Evolutionary conservation across 352 stramenopile genomes (phyloP), one percentile per base, ranked within the genome.

Genomic region (Globisporangium sylvaticum): DNA sequence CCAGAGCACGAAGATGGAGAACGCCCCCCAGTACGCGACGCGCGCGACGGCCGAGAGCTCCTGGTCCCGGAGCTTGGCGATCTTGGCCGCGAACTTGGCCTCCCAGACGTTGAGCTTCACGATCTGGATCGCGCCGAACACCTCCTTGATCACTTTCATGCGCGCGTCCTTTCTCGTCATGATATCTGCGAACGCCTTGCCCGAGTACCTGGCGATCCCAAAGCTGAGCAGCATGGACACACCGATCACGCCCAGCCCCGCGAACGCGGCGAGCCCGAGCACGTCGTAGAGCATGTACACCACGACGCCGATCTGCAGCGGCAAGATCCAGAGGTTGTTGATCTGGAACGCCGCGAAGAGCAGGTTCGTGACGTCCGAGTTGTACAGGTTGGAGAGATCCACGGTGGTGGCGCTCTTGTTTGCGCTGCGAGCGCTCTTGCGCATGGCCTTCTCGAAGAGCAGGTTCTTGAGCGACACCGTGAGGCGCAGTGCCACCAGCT

Each of bases 371-470:
- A 92, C 79, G 72, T 99, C 95, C 42, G 97, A 90, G 5, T 85
- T 92, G 66, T 97, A 96, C 14, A 99, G 77, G 66, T 98, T 98
- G 12, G 88, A 83, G 48, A 98, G 90, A 69, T 98, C 90, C 25
- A 76, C 71, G 8, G 67, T 46, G 39, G 4, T 20, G 37, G 12
- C 4, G 39, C 39, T n/a, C 14, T 20, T 46, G 14, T 20, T 46
- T n/a, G 50, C n/a, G 50, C 37, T 67, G 31, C 71, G 75, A 46
- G 4, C 4, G 39, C 15, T 46, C 39, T 46, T 46, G 2, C 76
- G 75, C 59, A 84, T 67, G 6, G 72, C 69, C 55, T 88, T 88
- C 50, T 68, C 18, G 58, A 88, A 85, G 2, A 88, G 62, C 31
- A 85, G 64, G 18, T 65, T 60, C 48, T 78, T 82, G n/a, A 87